Evolutionary conservation across 768 basidiomycete species (phyloP), one percentile per base, ranked within the genome.

Genomic region (Rhizopogon sp.): DNA sequence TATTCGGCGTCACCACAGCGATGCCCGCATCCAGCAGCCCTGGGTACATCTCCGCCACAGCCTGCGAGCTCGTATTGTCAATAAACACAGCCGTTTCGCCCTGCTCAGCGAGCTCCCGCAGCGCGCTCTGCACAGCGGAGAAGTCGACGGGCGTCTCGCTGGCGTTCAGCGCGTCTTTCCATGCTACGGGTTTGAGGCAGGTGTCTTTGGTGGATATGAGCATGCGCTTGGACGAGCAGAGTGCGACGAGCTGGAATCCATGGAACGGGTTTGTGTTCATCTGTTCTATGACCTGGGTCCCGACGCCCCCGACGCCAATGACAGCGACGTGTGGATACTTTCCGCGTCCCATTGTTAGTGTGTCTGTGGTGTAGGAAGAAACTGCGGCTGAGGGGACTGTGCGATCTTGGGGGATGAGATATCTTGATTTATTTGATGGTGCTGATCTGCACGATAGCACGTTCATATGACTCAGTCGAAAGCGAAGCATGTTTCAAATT

Each of bases 1-100:
- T 99, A 79, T 98, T 99, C 14, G 97, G 96, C 1, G 97, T 99
- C 44, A 96, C 84, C 62, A 99, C 83, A 65, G 86, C 81, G 56
- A 98, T 80, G 3, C 95, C 94, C 4, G 80, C 79, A 49, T 75
- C 73, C 43, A 98, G 73, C 73, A 94, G 88, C 39, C 74, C 72
- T 0, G 97, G 93, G 70, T 98, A 99, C 52, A 87, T 64, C 22
- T 75, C 74, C 2, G 96, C 95, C 17, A 98, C 82, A 13, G 75
- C 77, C 39, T 92, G 87, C 35, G 90, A 87, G 1, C 93, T 89
- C 0, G 97, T 98, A 68, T 94, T 96, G 71, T 99, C 97, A 56
- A 99, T 88, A 31, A 89, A 62, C 43, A 97, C 77, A 3, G 85
- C 86, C 42, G 81, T 78, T 69, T 61, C 77, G 55, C 66, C 78